These are phyloP conservation scores for Blumeriella jaapii DNA, from an alignment of 2,329 filamentous ascomycete species.

Conservation along the genomic window DNA sequence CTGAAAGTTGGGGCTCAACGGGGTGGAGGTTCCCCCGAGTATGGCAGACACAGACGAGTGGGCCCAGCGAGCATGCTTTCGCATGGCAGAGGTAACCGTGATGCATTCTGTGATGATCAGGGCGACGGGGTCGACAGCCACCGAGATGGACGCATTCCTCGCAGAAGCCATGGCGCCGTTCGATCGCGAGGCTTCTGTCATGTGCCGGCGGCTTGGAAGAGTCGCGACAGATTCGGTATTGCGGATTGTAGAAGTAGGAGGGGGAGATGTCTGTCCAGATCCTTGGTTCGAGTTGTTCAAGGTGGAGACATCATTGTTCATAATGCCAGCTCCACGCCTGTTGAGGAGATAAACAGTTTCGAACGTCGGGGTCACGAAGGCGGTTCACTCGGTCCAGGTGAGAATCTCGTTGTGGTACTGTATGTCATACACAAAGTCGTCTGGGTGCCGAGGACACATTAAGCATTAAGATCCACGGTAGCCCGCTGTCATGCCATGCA, in stretches of 20 bases:
- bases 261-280: constrained; percentile 12
- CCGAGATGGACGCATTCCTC: constrained; percentile 41
- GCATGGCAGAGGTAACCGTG: constrained; percentile 94
- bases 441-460: no score
- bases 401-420: constrained; percentile 5
- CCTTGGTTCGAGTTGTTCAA: constrained; percentile 12
- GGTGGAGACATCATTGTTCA: constrained; percentile 23
- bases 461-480: no score
- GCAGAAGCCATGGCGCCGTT: constrained; percentile 11
- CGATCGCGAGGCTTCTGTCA: not conserved
- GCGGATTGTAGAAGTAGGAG: constrained; percentile 10
- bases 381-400: not conserved
- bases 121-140: constrained; percentile 82
- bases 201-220: not conserved
- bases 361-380: constrained; percentile 5
- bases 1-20: constrained; percentile 26
- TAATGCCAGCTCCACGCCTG: constrained; percentile 13
- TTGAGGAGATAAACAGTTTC: constrained; percentile 10
- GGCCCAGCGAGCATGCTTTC: constrained; percentile 91
- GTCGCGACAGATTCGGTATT: no score
- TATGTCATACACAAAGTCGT: constrained; percentile 7
- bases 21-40: constrained; percentile 57
- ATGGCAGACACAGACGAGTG: constrained; percentile 96
- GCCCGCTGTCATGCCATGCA: no score
- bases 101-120: constrained; percentile 98